phyloP scores from a whole-genome alignment of 306 rosid genomes.

The Senna siamea region DNA sequence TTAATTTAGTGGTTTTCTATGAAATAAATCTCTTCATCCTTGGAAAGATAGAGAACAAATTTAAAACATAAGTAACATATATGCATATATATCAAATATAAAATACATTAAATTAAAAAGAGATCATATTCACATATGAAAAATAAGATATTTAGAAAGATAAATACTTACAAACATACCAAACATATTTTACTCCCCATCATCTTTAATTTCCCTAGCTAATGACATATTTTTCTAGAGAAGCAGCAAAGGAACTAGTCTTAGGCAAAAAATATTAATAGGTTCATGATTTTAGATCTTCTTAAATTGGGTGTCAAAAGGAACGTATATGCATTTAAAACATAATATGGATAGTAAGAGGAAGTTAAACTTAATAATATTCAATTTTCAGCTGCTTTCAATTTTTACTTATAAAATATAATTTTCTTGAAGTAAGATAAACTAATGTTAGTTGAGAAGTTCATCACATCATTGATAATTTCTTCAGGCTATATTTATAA shows the following conservation, averaged over 20 bases:
- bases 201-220: no score
- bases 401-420: not conserved
- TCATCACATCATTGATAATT: not conserved
- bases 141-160: no score
- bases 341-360: slow-evolving; percentile 6
- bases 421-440: slow-evolving; percentile 7
- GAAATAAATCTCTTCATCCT: no score
- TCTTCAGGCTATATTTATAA: slow-evolving; percentile 6
- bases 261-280: not conserved
- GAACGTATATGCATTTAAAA: not conserved
- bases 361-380: slow-evolving; percentile 29
- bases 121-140: no score
- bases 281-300: slow-evolving; percentile 1
- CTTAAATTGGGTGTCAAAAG: not conserved
- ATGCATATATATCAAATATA: no score
- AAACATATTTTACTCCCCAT: no score
- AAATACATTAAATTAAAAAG: no score
- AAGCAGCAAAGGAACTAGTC: not conserved
- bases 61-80: no score
- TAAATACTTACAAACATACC: no score
- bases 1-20: no score
- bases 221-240: not conserved
- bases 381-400: slow-evolving; percentile 4
- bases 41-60: no score
- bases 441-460: not conserved